Conservation (phyloP, 768 basidiomycete genomes). For the Pisolithus sp. region DNA sequence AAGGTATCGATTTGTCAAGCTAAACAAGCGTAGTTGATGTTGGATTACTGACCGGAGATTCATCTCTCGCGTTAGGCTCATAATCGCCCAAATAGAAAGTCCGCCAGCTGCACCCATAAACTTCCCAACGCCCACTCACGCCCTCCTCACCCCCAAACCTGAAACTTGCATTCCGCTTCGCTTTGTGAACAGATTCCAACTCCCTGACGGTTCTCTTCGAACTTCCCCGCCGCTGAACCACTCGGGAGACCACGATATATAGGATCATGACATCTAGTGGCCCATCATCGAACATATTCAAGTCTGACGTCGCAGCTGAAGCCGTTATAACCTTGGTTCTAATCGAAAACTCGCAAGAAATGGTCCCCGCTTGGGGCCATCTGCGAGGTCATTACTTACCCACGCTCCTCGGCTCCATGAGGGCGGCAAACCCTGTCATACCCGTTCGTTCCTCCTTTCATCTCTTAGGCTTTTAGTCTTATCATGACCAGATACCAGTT, state of each 20-base stretch:
- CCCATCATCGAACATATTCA: constrained; percentile 14
- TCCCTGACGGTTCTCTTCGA: background rate
- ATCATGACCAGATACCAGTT: constrained; percentile 25
- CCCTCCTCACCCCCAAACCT: background rate
- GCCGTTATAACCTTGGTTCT: constrained; percentile 38
- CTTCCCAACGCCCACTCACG: constrained; percentile 7
- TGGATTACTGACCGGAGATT: constrained; percentile 2
- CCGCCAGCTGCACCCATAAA: constrained; percentile 10
- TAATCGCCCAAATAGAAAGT: constrained; percentile 12
- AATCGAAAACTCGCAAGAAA: constrained; percentile 49
- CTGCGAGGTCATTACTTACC: constrained; percentile 42
- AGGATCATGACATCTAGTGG: constrained; percentile 9
- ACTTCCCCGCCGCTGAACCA: constrained; percentile 2
- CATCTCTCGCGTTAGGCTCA: constrained; percentile 1
- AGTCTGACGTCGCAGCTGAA: constrained; percentile 9
- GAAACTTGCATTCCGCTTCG: constrained; percentile 6
- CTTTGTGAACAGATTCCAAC: constrained; percentile 1
- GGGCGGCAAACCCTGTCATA: constrained; percentile 31
- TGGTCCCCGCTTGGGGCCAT: constrained; percentile 41
- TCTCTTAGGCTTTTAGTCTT: background rate
- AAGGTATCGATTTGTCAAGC: constrained; percentile 1
- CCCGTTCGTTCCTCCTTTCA: constrained; percentile 31
- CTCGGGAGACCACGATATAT: constrained; percentile 11
- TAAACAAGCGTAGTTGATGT: background rate
- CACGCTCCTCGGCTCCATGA: constrained; percentile 36